Percentiles rank a stretch among this genome's conserved stretches.
Evolutionary conservation across 176 grass and related monocot genomes (phyloP).

Genomic region (Stipa capillata): DNA sequence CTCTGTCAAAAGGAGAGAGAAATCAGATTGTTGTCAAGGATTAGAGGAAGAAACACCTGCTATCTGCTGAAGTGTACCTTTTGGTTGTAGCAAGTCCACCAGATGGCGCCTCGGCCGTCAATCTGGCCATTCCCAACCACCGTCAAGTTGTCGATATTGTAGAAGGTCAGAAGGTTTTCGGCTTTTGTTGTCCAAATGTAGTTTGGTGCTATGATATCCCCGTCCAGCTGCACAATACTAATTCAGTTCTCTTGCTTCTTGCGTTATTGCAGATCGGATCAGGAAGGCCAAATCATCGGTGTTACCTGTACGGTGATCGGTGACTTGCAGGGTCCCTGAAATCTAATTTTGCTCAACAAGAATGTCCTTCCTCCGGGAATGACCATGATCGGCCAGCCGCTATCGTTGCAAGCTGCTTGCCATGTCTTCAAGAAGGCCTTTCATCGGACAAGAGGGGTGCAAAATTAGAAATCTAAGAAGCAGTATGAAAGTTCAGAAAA

Average conservation of each 20-base stretch:
- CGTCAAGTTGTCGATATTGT: slow-evolving; percentile 16
- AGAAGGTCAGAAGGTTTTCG: slow-evolving; percentile 39
- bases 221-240: slow-evolving; percentile 36
- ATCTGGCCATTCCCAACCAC: slow-evolving; percentile 44
- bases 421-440: slow-evolving; percentile 53
- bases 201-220: slow-evolving; percentile 46
- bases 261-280: background rate
- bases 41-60: background rate
- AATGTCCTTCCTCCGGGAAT: slow-evolving; percentile 35
- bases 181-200: slow-evolving; percentile 24
- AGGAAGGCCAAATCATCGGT: background rate
- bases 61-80: slow-evolving; percentile 15
- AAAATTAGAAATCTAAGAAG: background rate
- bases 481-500: background rate
- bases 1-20: slow-evolving; percentile 24
- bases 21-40: background rate
- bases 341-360: slow-evolving; percentile 20
- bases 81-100: slow-evolving; percentile 49
- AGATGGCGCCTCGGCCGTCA: slow-evolving; percentile 51
- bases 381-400: background rate
- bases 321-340: slow-evolving; percentile 42
- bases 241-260: background rate
- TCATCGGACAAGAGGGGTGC: background rate
- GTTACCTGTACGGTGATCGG: slow-evolving; percentile 38
- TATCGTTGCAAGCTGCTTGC: slow-evolving; percentile 28